Percentiles rank a stretch among this genome's conserved stretches.
Evolutionary conservation across 2,329 filamentous ascomycete genomes (phyloP).

Genomic region (Fusarium hostae): DNA sequence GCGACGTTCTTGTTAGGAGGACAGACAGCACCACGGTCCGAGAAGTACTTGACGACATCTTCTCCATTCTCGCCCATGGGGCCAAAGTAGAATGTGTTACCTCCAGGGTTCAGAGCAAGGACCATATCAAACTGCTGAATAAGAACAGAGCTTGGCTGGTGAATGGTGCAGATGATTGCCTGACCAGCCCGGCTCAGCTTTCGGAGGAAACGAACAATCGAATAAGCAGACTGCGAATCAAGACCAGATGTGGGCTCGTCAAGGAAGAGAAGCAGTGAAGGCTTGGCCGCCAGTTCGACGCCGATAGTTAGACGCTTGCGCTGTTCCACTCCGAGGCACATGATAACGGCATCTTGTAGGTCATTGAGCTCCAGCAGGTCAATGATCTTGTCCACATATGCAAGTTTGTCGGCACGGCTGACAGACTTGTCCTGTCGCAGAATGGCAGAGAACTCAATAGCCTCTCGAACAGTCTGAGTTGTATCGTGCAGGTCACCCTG

Average conservation of each 20-base stretch:
- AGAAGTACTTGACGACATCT: slow-evolving; percentile 62
- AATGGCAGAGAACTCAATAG: slow-evolving; percentile 72
- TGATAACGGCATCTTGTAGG: slow-evolving; percentile 69
- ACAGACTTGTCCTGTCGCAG: slow-evolving; percentile 68
- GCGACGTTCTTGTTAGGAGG: slow-evolving; percentile 65
- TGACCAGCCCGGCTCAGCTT: slow-evolving; percentile 68
- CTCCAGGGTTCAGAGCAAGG: slow-evolving; percentile 62
- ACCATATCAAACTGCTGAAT: slow-evolving; percentile 67
- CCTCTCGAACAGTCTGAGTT: slow-evolving; percentile 72
- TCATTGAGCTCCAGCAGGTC: slow-evolving; percentile 72
- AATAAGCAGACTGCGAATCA: slow-evolving; percentile 66
- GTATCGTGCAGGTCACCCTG: slow-evolving; percentile 74
- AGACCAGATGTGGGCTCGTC: slow-evolving; percentile 69
- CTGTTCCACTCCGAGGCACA: slow-evolving; percentile 68
- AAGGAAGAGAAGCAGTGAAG: slow-evolving; percentile 68
- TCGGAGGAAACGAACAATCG: slow-evolving; percentile 68
- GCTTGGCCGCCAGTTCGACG: slow-evolving; percentile 64
- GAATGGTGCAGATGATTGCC: slow-evolving; percentile 68
- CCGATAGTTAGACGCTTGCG: slow-evolving; percentile 65
- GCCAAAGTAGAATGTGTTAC: slow-evolving; percentile 64
- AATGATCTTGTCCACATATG: slow-evolving; percentile 73
- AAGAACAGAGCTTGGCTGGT: slow-evolving; percentile 64
- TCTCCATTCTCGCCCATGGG: slow-evolving; percentile 60
- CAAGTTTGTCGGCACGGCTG: slow-evolving; percentile 69
- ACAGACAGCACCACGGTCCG: slow-evolving; percentile 71